Percentiles rank a stretch among this genome's conserved stretches.
These are phyloP conservation scores for Ambispora gerdemannii DNA, from an alignment of 192 early-diverging fungal genomes.

Conservation along the genomic window DNA sequence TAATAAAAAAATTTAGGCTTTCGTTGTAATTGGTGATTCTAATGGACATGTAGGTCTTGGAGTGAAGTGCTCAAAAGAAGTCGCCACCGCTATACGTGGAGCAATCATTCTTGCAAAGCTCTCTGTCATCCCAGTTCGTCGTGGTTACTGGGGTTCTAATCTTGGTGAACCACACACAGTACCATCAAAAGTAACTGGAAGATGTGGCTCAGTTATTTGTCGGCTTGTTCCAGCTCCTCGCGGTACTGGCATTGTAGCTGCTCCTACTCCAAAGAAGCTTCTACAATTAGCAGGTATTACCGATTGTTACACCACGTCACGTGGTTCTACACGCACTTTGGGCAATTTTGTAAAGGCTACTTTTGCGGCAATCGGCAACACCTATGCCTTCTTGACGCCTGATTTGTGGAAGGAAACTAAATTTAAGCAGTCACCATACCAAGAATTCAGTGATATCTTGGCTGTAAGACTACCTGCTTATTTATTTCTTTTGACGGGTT, in stretches of 20 bases:
- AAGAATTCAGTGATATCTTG: conserved; percentile 83
- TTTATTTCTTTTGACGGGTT: conserved; percentile 10
- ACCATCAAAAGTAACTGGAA: conserved; percentile 94
- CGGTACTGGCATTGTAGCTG: conserved; percentile 98
- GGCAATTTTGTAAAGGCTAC: conserved; percentile 99
- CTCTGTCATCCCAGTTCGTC: conserved; percentile 95
- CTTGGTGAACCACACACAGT: conserved; percentile 98
- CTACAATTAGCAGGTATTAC: conserved; percentile 94
- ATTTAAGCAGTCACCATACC: conserved; percentile 88
- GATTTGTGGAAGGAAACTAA: conserved; percentile 92
- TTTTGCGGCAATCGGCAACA: conserved; percentile 95
- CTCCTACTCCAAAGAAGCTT: conserved; percentile 97
- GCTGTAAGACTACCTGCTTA: conserved; percentile 42
- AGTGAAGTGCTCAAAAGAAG: conserved; percentile 99
- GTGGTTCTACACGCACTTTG: conserved; percentile 96
- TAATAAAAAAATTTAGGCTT: conserved; percentile 55
- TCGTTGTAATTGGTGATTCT: conserved; percentile 96
- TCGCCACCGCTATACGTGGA: conserved; percentile 97
- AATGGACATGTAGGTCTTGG: conserved; percentile 98
- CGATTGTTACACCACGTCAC: conserved; percentile 96
- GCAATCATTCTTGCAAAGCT: conserved; percentile 99
- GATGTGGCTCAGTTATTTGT: conserved; percentile 90
- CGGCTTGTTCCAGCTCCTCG: conserved; percentile 97
- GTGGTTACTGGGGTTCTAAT: conserved; percentile 97
- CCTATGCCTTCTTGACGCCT: conserved; percentile 96